Evolutionary conservation across 1,284 basidiomycete genomes (phyloP).

Genomic region (Rhodotorula sp.): DNA sequence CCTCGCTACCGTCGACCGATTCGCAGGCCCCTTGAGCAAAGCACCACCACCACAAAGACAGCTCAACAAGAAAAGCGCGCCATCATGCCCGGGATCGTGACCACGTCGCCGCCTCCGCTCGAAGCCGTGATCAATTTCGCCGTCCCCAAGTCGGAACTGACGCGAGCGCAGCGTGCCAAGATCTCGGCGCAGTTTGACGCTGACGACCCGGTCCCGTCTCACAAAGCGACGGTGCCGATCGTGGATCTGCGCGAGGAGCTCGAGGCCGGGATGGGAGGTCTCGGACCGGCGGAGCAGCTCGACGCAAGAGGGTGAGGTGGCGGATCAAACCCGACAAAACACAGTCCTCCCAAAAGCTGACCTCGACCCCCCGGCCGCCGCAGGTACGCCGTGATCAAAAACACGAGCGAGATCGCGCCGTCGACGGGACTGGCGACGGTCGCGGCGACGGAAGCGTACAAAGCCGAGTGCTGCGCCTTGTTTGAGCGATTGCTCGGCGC

Average conservation of each 20-base stretch:
- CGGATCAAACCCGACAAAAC: too few relatives aligned
- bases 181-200: conserved; percentile 30
- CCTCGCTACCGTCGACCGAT: background rate
- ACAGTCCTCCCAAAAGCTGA: background rate
- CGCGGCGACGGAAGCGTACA: conserved; percentile 44
- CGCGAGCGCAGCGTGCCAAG: conserved; percentile 20
- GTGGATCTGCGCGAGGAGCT: conserved; percentile 43
- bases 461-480: conserved; percentile 40
- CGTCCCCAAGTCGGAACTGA: conserved; percentile 36
- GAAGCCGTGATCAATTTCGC: conserved; percentile 45
- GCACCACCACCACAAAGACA: background rate
- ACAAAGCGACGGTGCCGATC: conserved; percentile 40
- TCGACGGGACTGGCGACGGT: conserved; percentile 36
- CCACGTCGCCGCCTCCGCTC: conserved; percentile 1
- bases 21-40: background rate
- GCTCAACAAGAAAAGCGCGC: background rate
- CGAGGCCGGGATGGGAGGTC: conserved; percentile 8
- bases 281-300: conserved; percentile 35
- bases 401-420: conserved; percentile 24
- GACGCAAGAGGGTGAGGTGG: conserved; percentile 34
- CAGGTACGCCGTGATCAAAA: conserved; percentile 42
- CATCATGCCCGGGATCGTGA: conserved; percentile 39
- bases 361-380: background rate
- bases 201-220: conserved; percentile 37
- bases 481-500: conserved; percentile 42